Evolutionary conservation across 75 land plant genomes (phyloP).

Genomic region (Pinus tabuliformis): DNA sequence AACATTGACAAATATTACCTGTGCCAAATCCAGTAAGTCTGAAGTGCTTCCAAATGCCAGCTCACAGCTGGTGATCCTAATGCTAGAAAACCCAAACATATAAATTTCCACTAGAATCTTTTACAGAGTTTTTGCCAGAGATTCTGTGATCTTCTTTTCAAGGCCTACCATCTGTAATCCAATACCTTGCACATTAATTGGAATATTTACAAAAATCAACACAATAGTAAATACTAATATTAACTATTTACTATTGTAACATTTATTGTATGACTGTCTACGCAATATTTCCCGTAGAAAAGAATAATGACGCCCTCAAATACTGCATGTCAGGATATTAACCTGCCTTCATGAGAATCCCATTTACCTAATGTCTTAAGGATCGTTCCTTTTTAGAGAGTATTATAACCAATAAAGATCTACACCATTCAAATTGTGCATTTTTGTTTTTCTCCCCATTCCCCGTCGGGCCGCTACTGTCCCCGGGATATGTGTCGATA

Average conservation of each 20-base stretch:
- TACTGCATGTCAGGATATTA: too few relatives aligned
- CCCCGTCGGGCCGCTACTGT: too few relatives aligned
- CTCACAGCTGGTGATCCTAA: conserved; percentile 44
- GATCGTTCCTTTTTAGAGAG: not conserved
- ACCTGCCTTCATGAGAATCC: too few relatives aligned
- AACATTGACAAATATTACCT: conserved; percentile 29
- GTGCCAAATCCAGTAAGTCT: conserved; percentile 78
- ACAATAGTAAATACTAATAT: not conserved
- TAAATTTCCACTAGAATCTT: conserved; percentile 55
- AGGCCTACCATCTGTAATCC: conserved; percentile 35
- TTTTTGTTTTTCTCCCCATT: not conserved
- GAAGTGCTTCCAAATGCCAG: conserved; percentile 45
- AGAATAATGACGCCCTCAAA: too few relatives aligned
- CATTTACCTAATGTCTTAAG: too few relatives aligned
- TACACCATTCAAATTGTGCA: not conserved
- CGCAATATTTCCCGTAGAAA: not conserved
- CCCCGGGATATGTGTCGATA: too few relatives aligned
- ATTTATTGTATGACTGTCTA: not conserved
- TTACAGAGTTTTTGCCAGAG: conserved; percentile 18
- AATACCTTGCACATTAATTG: not conserved
- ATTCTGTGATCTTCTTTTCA: conserved; percentile 21
- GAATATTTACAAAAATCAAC: not conserved
- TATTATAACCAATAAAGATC: not conserved
- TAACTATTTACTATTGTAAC: not conserved
- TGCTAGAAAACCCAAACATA: conserved; percentile 38